Evolutionary conservation across 441 rosid genomes (phyloP).

Genomic region (Populus hybrid): DNA sequence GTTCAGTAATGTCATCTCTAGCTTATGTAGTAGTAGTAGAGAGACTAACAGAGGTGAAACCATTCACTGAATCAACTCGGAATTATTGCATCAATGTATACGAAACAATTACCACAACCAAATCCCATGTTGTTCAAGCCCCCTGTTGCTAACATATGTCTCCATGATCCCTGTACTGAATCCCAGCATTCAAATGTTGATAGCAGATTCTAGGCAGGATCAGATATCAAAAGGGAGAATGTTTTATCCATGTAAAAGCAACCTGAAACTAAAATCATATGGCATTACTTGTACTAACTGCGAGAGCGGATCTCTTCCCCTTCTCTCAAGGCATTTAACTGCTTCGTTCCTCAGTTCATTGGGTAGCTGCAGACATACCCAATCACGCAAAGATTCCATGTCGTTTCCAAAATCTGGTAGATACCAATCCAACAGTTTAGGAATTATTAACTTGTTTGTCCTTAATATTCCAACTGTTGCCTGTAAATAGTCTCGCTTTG

Average conservation of each 20-base stretch:
- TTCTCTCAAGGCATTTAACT: slow-evolving; percentile 45
- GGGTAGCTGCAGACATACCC: slow-evolving; percentile 75
- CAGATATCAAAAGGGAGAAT: slow-evolving; percentile 12
- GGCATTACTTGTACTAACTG: slow-evolving; percentile 66
- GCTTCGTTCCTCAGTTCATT: slow-evolving; percentile 56
- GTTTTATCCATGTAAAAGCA: slow-evolving; percentile 53
- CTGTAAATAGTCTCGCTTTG: slow-evolving; percentile 76
- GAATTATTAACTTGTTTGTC: slow-evolving; percentile 55
- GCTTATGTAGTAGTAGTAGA: too few relatives aligned
- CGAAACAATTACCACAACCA: slow-evolving; percentile 10
- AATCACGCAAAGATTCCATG: slow-evolving; percentile 66
- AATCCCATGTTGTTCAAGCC: not conserved
- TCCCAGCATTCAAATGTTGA: not conserved
- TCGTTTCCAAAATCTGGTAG: slow-evolving; percentile 80
- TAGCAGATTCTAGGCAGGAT: not conserved
- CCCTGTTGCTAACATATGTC: slow-evolving; percentile 6
- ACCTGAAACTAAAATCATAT: slow-evolving; percentile 74
- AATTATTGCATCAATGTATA: not conserved
- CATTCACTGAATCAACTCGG: not conserved
- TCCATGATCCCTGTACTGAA: not conserved
- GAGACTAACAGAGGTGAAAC: too few relatives aligned
- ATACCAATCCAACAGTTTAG: slow-evolving; percentile 79
- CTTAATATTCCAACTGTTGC: slow-evolving; percentile 67
- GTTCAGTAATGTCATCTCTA: too few relatives aligned
- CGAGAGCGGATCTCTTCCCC: slow-evolving; percentile 41